These are phyloP conservation scores for Podospora didyma DNA, from an alignment of 495 filamentous ascomycete genomes.

Conservation along the genomic window DNA sequence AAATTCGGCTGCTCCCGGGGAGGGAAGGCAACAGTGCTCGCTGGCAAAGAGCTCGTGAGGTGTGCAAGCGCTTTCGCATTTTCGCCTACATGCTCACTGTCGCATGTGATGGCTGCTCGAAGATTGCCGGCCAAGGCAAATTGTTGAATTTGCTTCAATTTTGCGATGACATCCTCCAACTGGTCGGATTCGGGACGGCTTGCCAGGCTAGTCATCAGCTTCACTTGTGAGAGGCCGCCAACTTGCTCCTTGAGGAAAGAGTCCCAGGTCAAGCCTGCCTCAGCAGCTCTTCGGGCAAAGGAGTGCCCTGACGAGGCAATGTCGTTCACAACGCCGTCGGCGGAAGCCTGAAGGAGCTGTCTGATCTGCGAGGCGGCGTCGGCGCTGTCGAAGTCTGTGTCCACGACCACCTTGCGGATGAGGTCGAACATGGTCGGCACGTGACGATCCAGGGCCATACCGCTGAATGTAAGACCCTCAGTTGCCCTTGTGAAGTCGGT, in stretches of 20 bases:
- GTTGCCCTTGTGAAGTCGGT: slow-evolving; percentile 60
- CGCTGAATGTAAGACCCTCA: slow-evolving; percentile 79
- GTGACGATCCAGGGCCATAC: slow-evolving; percentile 84
- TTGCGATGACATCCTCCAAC: slow-evolving; percentile 71
- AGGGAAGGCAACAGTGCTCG: slow-evolving; percentile 33
- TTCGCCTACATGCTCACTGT: slow-evolving; percentile 57
- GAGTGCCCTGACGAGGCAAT: slow-evolving; percentile 84
- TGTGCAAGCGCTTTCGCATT: slow-evolving; percentile 71
- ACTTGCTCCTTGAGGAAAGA: slow-evolving; percentile 74
- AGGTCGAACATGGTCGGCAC: slow-evolving; percentile 88
- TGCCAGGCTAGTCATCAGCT: slow-evolving; percentile 66
- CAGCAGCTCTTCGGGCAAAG: slow-evolving; percentile 77
- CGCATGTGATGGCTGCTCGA: slow-evolving; percentile 84
- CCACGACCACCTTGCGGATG: slow-evolving; percentile 69
- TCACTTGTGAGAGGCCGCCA: slow-evolving; percentile 78
- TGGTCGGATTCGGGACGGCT: slow-evolving; percentile 53
- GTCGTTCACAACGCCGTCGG: slow-evolving; percentile 85
- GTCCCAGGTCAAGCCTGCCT: slow-evolving; percentile 69
- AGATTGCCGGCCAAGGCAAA: slow-evolving; percentile 65
- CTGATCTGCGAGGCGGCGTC: slow-evolving; percentile 76
- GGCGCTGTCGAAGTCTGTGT: slow-evolving; percentile 83
- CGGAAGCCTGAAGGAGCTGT: slow-evolving; percentile 77
- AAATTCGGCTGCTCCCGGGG: slow-evolving; percentile 26
- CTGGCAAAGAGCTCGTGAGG: slow-evolving; percentile 63
- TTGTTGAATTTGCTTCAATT: slow-evolving; percentile 81